phyloP scores from a whole-genome alignment of 2,329 filamentous ascomycete genomes.

The Tolypocladium endophyticum region DNA sequence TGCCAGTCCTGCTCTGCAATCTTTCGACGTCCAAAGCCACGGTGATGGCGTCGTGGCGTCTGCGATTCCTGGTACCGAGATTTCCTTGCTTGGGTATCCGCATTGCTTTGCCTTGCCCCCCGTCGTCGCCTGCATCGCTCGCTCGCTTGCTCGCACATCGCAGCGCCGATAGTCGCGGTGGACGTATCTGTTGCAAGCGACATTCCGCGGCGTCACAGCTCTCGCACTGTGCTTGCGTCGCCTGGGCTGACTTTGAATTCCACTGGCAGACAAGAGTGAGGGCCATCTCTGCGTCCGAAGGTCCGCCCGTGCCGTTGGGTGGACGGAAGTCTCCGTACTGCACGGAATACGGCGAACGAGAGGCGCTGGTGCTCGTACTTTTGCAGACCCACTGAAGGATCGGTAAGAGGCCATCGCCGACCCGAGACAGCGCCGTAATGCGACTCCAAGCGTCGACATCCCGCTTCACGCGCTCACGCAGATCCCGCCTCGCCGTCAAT shows the following conservation, averaged over 20 bases:
- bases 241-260: neutral
- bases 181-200: no score
- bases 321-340: neutral
- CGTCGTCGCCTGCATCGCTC: neutral
- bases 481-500: neutral
- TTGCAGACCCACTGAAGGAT: neutral
- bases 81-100: neutral
- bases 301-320: neutral
- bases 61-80: neutral
- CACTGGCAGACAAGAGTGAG: neutral
- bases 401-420: neutral
- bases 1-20: neutral
- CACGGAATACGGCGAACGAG: neutral
- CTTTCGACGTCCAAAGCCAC: neutral
- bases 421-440: neutral
- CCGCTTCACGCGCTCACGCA: neutral
- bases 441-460: neutral
- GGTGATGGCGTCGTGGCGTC: neutral
- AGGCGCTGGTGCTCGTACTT: neutral
- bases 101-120: no score
- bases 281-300: neutral
- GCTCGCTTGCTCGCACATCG: neutral
- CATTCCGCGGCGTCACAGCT: neutral
- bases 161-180: no score
- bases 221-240: neutral